phyloP scores from a whole-genome alignment of 164 flowering plant species.

The Warburgia ugandensis region DNA sequence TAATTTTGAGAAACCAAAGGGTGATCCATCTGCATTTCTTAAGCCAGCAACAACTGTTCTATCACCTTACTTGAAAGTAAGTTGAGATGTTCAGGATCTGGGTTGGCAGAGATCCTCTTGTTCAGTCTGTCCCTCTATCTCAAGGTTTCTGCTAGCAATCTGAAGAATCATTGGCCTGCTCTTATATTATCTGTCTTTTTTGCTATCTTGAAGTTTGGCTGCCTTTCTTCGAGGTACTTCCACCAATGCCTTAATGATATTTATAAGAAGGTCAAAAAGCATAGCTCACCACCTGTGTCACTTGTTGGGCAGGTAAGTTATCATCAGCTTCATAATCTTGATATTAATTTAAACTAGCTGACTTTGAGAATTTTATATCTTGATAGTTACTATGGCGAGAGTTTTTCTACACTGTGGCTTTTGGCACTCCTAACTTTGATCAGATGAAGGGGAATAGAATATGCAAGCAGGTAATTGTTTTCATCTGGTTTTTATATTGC shows the following conservation, averaged over 20 bases:
- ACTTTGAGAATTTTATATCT: conserved; percentile 8
- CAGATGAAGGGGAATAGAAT: conserved; percentile 71
- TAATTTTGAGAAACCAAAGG: conserved; percentile 92
- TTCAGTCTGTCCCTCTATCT: neutral
- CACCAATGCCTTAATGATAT: conserved; percentile 64
- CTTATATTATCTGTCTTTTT: neutral
- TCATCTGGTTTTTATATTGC: conserved; percentile 1
- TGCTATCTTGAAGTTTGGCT: conserved; percentile 56
- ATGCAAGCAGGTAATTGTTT: conserved; percentile 75
- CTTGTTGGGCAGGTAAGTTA: conserved; percentile 82
- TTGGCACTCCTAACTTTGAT: conserved; percentile 89
- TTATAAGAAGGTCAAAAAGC: conserved; percentile 48
- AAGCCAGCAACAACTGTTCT: conserved; percentile 92
- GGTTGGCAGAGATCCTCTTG: neutral
- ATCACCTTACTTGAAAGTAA: conserved; percentile 92
- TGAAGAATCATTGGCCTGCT: neutral
- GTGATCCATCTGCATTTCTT: conserved; percentile 79
- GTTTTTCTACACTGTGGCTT: conserved; percentile 80
- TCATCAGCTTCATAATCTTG: neutral
- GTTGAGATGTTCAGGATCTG: conserved; percentile 15
- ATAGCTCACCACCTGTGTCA: conserved; percentile 88
- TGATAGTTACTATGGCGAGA: conserved; percentile 88
- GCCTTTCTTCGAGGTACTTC: conserved; percentile 88
- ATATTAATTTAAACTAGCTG: conserved; percentile 10
- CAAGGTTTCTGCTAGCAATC: neutral